phyloP scores from a whole-genome alignment of 2,329 filamentous ascomycete species.

The Canariomyces notabilis region DNA sequence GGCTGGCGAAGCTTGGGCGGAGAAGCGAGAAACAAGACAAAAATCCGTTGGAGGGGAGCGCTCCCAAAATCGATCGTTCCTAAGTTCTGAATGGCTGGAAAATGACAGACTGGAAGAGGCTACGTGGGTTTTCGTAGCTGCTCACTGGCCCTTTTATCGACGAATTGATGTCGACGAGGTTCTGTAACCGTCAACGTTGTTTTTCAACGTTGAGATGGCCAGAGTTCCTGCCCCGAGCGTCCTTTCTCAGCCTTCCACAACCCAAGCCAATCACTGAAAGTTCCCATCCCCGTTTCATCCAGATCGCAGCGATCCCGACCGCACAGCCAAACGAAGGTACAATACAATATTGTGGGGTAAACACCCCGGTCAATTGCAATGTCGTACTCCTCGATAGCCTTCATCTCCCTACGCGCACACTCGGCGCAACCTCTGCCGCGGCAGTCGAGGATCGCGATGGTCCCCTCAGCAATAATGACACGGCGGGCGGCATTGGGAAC shows the following conservation, averaged over 20 bases:
- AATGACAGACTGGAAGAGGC: neutral
- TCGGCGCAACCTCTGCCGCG: slow-evolving; percentile 7
- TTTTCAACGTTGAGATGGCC: no score
- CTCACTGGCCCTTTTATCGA: slow-evolving; percentile 18
- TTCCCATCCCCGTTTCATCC: slow-evolving; percentile 5
- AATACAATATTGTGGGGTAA: neutral
- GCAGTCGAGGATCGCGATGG: neutral
- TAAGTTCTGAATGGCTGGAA: slow-evolving; percentile 17
- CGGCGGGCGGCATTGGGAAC: neutral
- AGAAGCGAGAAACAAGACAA: neutral
- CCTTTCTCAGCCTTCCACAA: neutral
- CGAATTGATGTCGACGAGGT: slow-evolving; percentile 9
- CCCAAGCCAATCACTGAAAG: slow-evolving; percentile 6
- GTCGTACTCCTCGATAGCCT: slow-evolving; percentile 16
- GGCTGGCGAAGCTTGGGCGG: slow-evolving; percentile 2
- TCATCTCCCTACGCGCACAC: slow-evolving; percentile 20
- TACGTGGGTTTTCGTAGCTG: slow-evolving; percentile 2
- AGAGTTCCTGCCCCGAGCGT: slow-evolving; percentile 10
- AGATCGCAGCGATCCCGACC: neutral
- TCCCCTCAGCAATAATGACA: neutral
- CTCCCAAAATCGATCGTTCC: slow-evolving; percentile 2
- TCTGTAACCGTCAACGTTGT: no score
- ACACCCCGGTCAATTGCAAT: slow-evolving; percentile 20
- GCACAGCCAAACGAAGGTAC: neutral
- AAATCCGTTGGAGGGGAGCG: slow-evolving; percentile 13